Conservation (phyloP, 768 basidiomycete genomes). For the Termitomyces sp. region DNA sequence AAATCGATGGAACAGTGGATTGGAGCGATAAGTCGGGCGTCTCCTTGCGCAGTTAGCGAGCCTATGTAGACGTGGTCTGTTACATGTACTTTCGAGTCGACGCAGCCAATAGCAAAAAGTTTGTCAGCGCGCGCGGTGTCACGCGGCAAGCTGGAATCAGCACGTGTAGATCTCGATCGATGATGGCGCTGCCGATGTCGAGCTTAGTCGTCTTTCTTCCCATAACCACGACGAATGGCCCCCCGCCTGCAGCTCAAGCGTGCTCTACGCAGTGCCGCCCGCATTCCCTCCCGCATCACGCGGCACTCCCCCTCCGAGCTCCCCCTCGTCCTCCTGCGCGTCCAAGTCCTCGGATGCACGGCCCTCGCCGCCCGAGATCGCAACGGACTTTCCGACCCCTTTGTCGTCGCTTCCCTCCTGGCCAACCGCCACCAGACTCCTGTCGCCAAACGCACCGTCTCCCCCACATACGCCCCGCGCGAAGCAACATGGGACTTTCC, state of each 20-base stretch:
- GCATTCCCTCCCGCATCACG: background rate
- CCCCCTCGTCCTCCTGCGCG: slow-evolving; percentile 63
- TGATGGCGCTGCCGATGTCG: background rate
- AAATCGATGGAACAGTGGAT: no score
- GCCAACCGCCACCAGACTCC: slow-evolving; percentile 68
- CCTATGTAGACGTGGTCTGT: no score
- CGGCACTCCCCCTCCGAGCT: slow-evolving; percentile 4
- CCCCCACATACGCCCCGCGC: slow-evolving; percentile 62
- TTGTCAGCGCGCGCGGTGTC: no score
- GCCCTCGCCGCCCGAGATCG: slow-evolving; percentile 64
- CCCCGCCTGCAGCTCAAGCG: slow-evolving; percentile 4
- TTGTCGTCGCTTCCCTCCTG: slow-evolving; percentile 54
- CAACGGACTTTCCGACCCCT: slow-evolving; percentile 78
- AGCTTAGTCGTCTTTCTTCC: background rate
- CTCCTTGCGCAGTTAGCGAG: no score
- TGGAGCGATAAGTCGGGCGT: no score
- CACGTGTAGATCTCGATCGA: background rate
- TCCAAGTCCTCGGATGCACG: slow-evolving; percentile 67
- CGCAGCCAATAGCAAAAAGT: no score
- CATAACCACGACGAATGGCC: background rate
- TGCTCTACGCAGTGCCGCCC: background rate
- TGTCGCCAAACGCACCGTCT: slow-evolving; percentile 67
- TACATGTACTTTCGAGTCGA: no score
- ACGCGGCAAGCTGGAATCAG: no score
- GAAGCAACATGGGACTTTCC: slow-evolving; percentile 91